phyloP scores from a whole-genome alignment of 164 flowering plant species.

The Amborella trichopoda region DNA sequence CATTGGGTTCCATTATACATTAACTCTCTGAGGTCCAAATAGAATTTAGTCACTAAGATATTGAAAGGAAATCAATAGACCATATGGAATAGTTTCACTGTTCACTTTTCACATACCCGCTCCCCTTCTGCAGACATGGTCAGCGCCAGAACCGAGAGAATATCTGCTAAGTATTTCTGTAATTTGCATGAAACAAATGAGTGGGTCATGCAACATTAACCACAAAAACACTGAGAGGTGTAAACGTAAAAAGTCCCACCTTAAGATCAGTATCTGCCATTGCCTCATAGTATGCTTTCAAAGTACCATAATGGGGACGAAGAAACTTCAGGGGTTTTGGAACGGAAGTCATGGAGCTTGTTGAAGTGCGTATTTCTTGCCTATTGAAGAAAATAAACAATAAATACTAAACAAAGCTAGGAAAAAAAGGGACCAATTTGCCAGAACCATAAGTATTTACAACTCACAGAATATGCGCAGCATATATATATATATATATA shows the following conservation, averaged over 20 bases:
- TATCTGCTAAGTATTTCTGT: slow-evolving; percentile 89
- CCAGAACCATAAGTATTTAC: too few relatives aligned
- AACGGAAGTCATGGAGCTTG: slow-evolving; percentile 99
- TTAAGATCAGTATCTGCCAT: slow-evolving; percentile 72
- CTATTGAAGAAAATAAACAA: slow-evolving; percentile 20
- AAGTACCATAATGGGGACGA: slow-evolving; percentile 85
- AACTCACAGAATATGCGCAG: too few relatives aligned
- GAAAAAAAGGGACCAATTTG: too few relatives aligned
- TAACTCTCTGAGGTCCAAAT: too few relatives aligned
- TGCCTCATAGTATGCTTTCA: slow-evolving; percentile 64
- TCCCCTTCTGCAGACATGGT: slow-evolving; percentile 99
- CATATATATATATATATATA: too few relatives aligned
- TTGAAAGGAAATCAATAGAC: too few relatives aligned
- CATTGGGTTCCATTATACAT: too few relatives aligned
- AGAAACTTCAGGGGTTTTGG: slow-evolving; percentile 98
- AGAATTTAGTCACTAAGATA: too few relatives aligned
- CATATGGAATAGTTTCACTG: too few relatives aligned
- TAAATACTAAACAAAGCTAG: not conserved
- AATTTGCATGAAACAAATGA: slow-evolving; percentile 8
- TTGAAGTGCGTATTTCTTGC: slow-evolving; percentile 89
- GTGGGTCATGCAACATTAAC: not conserved
- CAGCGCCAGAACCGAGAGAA: slow-evolving; percentile 91
- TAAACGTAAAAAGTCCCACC: slow-evolving; percentile 25
- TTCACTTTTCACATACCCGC: slow-evolving; percentile 56
- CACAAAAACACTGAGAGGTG: not conserved